A percentile compares a stretch with the other conserved stretches of the same genome.
phyloP scores from a whole-genome alignment of 306 rosid genomes.

The Cucurbita moschata region DNA sequence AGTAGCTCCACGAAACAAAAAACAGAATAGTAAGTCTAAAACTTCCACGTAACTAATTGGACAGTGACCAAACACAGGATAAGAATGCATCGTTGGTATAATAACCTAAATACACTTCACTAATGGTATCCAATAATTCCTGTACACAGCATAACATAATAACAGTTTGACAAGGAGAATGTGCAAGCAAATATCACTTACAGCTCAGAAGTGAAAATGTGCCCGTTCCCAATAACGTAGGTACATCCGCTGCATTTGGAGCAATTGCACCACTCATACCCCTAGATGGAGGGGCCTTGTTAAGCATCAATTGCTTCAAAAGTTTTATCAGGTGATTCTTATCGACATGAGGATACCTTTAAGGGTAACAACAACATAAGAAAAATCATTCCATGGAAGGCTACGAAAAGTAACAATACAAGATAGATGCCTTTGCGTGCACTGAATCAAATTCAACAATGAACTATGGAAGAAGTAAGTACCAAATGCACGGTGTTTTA shows the following conservation, averaged over 20 bases:
- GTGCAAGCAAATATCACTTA: conserved; percentile 33
- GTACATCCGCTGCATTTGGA: conserved; percentile 95
- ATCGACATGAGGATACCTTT: conserved; percentile 78
- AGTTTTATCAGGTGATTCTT: conserved; percentile 87
- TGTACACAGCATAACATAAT: not conserved
- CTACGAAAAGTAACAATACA: not conserved
- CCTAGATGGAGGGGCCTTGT: conserved; percentile 36
- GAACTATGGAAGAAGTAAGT: not conserved
- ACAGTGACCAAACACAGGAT: not conserved
- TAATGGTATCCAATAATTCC: not conserved
- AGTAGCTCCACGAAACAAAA: not conserved
- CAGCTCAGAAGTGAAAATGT: conserved; percentile 79
- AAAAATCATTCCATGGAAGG: not conserved
- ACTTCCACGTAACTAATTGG: not conserved
- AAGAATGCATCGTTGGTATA: not conserved
- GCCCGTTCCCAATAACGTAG: conserved; percentile 78
- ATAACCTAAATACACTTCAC: not conserved
- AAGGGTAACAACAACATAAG: conserved; percentile 8
- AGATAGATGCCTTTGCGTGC: not conserved
- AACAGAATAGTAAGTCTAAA: not conserved
- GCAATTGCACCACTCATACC: conserved; percentile 39
- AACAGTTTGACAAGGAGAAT: not conserved
- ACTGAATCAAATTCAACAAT: not conserved
- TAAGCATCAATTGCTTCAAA: conserved; percentile 71
- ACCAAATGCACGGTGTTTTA: not conserved